Evolutionary conservation across 148 eudicot genomes (phyloP).

Genomic region (Camellia lanceoleosa): DNA sequence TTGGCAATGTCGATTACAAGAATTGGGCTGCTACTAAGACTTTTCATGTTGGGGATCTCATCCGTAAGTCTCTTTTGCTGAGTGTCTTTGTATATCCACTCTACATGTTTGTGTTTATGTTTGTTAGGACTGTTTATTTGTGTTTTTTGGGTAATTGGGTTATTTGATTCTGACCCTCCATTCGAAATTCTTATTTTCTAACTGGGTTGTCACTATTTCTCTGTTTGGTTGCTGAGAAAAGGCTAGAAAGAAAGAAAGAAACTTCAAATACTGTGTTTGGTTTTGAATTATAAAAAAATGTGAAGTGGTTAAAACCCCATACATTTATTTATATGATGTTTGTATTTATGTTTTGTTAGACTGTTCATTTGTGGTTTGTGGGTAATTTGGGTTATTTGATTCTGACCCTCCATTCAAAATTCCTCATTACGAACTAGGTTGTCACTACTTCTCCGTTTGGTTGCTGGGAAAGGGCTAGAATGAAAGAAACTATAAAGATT

Average conservation of each 20-base stretch:
- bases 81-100: not conserved
- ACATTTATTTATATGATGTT: too few species aligned
- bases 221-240: constrained; percentile 1
- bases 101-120: too few species aligned
- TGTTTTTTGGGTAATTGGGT: not conserved
- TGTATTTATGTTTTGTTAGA: not conserved
- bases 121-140: not conserved
- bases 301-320: too few species aligned
- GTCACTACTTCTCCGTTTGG: not conserved
- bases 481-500: too few species aligned
- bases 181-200: not conserved
- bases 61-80: constrained; percentile 36
- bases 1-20: constrained; percentile 77
- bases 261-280: too few species aligned
- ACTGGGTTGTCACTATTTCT: not conserved
- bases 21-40: constrained; percentile 72
- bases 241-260: not conserved
- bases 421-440: not conserved
- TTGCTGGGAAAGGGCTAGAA: not conserved
- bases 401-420: not conserved
- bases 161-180: not conserved
- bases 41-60: constrained; percentile 66
- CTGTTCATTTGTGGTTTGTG: not conserved
- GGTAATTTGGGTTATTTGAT: not conserved
- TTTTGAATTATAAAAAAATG: too few species aligned